These are phyloP conservation scores for Corynespora cassiicola DNA, from an alignment of 2,329 filamentous ascomycete species.

Conservation along the genomic window DNA sequence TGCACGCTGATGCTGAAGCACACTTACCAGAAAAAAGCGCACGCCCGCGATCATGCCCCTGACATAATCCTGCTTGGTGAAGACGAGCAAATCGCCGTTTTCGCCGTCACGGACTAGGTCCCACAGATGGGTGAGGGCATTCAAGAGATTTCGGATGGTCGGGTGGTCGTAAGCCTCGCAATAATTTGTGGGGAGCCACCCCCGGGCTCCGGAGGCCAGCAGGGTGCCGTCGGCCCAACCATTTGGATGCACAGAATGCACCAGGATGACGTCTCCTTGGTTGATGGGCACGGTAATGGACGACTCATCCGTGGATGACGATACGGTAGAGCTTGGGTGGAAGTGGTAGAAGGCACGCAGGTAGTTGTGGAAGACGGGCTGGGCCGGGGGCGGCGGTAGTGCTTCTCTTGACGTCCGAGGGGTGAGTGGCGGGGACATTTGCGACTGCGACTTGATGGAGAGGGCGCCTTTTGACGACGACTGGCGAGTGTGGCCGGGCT, in stretches of 20 bases:
- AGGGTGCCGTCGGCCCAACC: conserved; percentile 98
- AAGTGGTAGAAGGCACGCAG: conserved; percentile 94
- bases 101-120: conserved; percentile 82
- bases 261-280: conserved; percentile 88
- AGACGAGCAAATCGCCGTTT: conserved; percentile 77
- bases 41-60: conserved; percentile 93
- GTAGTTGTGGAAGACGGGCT: conserved; percentile 88
- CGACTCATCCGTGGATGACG: conserved; percentile 73
- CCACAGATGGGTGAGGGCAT: conserved; percentile 90
- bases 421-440: conserved; percentile 80
- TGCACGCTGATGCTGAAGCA: conserved; percentile 1
- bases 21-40: conserved; percentile 81
- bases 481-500: conserved; percentile 34
- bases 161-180: conserved; percentile 93
- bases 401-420: conserved; percentile 73
- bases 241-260: conserved; percentile 97
- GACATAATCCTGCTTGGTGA: conserved; percentile 92
- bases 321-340: conserved; percentile 76
- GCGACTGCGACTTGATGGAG: conserved; percentile 46
- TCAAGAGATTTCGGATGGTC: conserved; percentile 82
- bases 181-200: conserved; percentile 98
- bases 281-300: conserved; percentile 82
- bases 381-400: conserved; percentile 54
- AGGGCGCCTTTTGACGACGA: conserved; percentile 38
- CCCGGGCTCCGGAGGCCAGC: conserved; percentile 81